Base-by-base conservation (phyloP, 768 basidiomycete species). In the Naganishia kalamii region DNA sequence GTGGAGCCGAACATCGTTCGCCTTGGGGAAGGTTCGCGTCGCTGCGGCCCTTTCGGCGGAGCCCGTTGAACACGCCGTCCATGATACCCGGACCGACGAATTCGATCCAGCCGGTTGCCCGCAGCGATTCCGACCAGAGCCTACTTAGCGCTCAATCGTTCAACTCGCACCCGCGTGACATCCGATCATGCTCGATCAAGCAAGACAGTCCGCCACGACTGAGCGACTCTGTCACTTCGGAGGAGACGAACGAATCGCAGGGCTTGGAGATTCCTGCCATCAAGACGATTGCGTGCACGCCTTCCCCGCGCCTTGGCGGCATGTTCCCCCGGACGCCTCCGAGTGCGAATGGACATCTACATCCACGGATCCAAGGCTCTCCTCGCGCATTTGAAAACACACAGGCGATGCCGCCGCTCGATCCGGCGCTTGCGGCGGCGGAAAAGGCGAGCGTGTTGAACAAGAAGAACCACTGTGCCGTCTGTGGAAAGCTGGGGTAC, bases 351-450 rank as follows among this genome's bases (percentile, higher is more conserved):
- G 35, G 37, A 3, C 54, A 57, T 40, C 54, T 57, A 23, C 13
- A 23, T 23, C 35, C 54, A 4, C 33, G 54, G 27, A 57, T 57
- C 40, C 33, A 27, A 25, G 54, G 54, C 54, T 37, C 23, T 12
- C 35, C 54, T 19, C 63, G 63, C 7, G 63, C 63, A n/a, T 64
- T 64, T 32, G 63, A 64, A 37, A 54, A 52, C n/a, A 27, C 37
- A 7, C 8, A 40, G 5, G 37, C 51, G 4, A 15, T 64, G 33
- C 35, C 63, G 15, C 63, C 63, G 17, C 50, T 64, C 12, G 63
- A 64, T 54, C 40, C 49, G 7, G 50, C 63, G 21, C 50, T 64
- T 29, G 46, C 37, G 11, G 51, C 35, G 23, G 63, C 63, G 30
- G 63, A 64, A 54, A 50, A 41, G 37, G 50, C 49, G 8, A 64